Conservation (phyloP, 768 basidiomycete genomes). For the Pisolithus marmoratus region DNA sequence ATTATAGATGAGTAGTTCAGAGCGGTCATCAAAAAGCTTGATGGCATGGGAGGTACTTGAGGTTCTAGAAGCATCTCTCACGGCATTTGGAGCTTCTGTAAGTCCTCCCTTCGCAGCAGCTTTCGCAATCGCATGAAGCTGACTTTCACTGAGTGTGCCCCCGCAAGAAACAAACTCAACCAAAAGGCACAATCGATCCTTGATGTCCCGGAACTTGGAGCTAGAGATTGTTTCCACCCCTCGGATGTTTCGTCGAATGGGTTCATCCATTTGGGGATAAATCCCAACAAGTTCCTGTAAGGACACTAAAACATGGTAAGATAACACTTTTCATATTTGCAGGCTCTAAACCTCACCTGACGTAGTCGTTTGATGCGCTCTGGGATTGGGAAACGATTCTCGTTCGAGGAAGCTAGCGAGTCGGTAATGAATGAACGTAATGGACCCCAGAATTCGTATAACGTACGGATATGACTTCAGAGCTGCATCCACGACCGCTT, state of each 20-base stretch:
- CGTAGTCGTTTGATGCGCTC: neutral
- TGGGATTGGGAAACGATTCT: conserved; percentile 3
- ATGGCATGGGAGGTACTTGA: neutral
- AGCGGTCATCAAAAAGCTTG: neutral
- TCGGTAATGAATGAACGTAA: neutral
- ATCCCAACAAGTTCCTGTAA: conserved; percentile 2
- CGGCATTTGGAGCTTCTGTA: neutral
- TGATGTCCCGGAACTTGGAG: neutral
- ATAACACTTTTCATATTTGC: neutral
- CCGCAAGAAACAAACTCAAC: neutral
- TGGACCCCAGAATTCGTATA: neutral
- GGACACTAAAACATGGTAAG: conserved; percentile 2
- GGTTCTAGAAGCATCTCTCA: no score
- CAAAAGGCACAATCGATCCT: neutral
- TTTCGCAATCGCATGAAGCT: neutral
- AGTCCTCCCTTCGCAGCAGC: conserved; percentile 3
- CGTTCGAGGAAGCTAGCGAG: conserved; percentile 13
- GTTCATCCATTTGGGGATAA: conserved; percentile 6
- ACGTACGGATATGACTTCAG: conserved; percentile 21
- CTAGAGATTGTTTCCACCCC: no score
- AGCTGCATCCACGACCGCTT: conserved; percentile 20
- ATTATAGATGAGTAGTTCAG: neutral
- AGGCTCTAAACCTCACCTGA: conserved; percentile 3
- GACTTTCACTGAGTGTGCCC: conserved; percentile 3
- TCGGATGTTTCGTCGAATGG: no score